Evolutionary conservation across 106 monocot species (phyloP), one percentile per base, ranked within the genome.

Genomic region (Posidonia australis): DNA sequence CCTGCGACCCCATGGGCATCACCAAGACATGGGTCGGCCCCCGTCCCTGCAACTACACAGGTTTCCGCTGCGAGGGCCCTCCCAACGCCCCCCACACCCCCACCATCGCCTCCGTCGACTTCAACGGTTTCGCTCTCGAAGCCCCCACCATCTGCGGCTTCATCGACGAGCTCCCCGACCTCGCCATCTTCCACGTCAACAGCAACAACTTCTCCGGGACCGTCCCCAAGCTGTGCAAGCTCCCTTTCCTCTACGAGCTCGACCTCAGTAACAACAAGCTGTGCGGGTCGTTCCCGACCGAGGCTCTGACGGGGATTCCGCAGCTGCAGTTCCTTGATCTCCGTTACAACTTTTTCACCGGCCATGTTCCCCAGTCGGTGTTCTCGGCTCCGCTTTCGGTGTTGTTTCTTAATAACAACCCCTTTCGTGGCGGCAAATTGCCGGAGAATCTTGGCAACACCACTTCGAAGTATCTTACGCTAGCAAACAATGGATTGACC

Each of bases 401-500:
- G 9, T 73, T 88, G 54, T 88, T 93, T 20, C 83, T 87, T 22
- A 84, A 89, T 72, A 31, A 89, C 82, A 80, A 87, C 67, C 13
- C 14, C n/a, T 78, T 87, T n/a, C n/a, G n/a, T 65, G 29, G 46
- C 62, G 47, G 68, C 55, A 12, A 57, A 0, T 58, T 87, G 5
- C 82, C 86, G 0, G 22, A 68, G 16, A 51, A 68, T 60, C 55
- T 80, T 48, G 77, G 82, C 46, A 5, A 10, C 53, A 43, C 80
- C 19, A 14, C 61, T 0, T 79, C 64, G 7, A 44, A 57, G 16
- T 74, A 66, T 47, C 58, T 66, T 30, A 74, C 73, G 24, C 73
- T 74, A 3, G 86, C 86, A 12, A 83, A 87, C 77, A 80, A 87
- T 58, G 63, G 58, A 11, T 83, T 87, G 75, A 83, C 77, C 7